phyloP scores from a whole-genome alignment of 2,329 filamentous ascomycete species.

The Cordyceps militaris region DNA sequence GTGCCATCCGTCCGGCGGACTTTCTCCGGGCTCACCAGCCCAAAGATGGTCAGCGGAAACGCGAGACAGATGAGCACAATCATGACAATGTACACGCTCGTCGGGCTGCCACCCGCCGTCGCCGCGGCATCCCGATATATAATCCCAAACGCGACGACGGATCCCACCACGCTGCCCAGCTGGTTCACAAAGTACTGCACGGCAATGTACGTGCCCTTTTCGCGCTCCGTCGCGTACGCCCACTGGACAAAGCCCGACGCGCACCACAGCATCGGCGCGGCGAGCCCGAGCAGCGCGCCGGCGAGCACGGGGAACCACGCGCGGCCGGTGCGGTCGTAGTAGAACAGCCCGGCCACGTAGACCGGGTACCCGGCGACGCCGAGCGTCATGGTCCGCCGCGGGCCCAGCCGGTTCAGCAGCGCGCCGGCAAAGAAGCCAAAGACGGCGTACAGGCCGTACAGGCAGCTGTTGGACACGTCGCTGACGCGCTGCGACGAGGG shows the following conservation, averaged over 20 bases:
- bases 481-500: constrained; percentile 11
- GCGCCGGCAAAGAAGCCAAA: constrained; percentile 13
- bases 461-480: constrained; percentile 8
- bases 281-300: constrained; percentile 49
- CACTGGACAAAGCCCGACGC: constrained; percentile 13
- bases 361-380: constrained; percentile 13
- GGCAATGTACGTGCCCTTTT: constrained; percentile 15
- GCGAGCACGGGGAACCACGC: constrained; percentile 40
- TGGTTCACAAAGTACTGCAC: constrained; percentile 13
- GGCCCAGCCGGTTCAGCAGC: constrained; percentile 14
- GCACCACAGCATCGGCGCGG: constrained; percentile 10
- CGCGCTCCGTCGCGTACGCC: constrained; percentile 15
- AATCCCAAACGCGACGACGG: constrained; percentile 14
- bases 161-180: constrained; percentile 13
- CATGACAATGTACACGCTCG: constrained; percentile 16
- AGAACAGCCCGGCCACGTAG: constrained; percentile 11
- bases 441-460: constrained; percentile 14
- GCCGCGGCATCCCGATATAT: neutral
- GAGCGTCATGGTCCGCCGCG: constrained; percentile 8
- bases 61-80: constrained; percentile 14
- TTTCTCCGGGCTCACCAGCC: constrained; percentile 18
- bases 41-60: constrained; percentile 14
- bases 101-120: constrained; percentile 11
- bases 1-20: constrained; percentile 16
- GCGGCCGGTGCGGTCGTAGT: constrained; percentile 14